These are phyloP conservation scores for Thuidium tamariscinum DNA, from an alignment of 225 moss, liverwort and hornwort genomes.

Conservation along the genomic window DNA sequence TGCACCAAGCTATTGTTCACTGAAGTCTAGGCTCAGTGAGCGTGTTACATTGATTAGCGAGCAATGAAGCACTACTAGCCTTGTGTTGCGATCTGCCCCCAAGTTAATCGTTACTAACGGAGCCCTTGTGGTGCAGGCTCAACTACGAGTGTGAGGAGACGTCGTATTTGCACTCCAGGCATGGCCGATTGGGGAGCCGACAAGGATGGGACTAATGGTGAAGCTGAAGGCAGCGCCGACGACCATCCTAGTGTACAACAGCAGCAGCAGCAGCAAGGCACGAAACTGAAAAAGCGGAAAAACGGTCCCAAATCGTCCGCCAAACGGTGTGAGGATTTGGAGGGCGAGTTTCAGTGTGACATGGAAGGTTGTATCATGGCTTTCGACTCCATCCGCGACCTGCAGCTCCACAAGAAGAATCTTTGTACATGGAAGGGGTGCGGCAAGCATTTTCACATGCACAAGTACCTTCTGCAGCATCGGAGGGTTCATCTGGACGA, in stretches of 20 bases:
- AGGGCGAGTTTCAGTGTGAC: conserved; percentile 85
- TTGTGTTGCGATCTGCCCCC: not conserved
- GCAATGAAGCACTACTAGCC: not conserved
- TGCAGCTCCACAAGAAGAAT: conserved; percentile 78
- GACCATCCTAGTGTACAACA: conserved; percentile 3
- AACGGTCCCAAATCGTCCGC: conserved; percentile 4
- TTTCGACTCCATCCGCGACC: conserved; percentile 64
- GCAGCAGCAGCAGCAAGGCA: conserved; percentile 14
- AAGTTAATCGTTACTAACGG: not conserved
- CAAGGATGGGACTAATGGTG: conserved; percentile 11
- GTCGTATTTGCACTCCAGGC: conserved; percentile 34
- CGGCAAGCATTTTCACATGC: conserved; percentile 88
- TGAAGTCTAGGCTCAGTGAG: not conserved
- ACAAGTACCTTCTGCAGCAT: conserved; percentile 90
- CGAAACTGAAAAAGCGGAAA: conserved; percentile 25
- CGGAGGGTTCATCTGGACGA: conserved; percentile 89
- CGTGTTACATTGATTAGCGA: not conserved
- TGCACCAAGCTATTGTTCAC: not conserved
- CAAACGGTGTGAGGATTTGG: conserved; percentile 29
- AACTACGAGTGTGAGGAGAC: conserved; percentile 33
- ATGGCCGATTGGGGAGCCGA: conserved; percentile 21
- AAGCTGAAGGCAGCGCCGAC: not conserved
- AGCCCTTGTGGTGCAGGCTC: conserved; percentile 24
- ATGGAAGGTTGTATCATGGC: conserved; percentile 93
- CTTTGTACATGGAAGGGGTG: conserved; percentile 93